Conservation (phyloP, 116 monocot species). For the Phalaenopsis hybrid region DNA sequence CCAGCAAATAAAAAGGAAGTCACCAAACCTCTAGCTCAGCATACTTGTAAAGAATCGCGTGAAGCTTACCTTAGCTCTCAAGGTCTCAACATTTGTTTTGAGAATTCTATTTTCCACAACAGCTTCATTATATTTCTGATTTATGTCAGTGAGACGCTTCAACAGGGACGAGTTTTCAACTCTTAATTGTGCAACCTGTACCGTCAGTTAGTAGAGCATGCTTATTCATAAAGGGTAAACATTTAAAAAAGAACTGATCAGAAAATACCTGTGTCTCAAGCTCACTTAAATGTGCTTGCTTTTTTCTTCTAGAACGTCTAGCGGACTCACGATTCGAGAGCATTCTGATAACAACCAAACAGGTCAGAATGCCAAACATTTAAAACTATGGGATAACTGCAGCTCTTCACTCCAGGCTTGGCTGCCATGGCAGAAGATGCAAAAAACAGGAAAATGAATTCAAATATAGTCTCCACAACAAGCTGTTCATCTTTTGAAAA, state of each 20-base stretch:
- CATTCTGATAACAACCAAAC: conserved; percentile 47
- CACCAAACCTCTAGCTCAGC: neutral
- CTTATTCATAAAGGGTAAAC: neutral
- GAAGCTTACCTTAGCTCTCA: conserved; percentile 74
- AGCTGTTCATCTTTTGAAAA: neutral
- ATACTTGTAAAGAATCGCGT: neutral
- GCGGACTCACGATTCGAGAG: conserved; percentile 96
- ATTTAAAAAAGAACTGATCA: too few species aligned
- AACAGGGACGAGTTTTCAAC: conserved; percentile 80
- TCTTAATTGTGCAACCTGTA: conserved; percentile 79
- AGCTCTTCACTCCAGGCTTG: neutral
- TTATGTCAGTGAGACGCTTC: conserved; percentile 75
- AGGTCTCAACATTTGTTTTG: conserved; percentile 91
- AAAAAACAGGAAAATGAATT: neutral
- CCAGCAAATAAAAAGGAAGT: neutral
- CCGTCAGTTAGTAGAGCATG: conserved; percentile 4
- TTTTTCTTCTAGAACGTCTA: conserved; percentile 82
- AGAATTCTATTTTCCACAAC: conserved; percentile 78
- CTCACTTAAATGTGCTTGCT: conserved; percentile 88
- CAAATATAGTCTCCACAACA: neutral
- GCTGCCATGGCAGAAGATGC: neutral
- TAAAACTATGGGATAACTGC: neutral
- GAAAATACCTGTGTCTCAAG: conserved; percentile 69
- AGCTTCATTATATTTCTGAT: conserved; percentile 76
- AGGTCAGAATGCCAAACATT: neutral